phyloP scores from a whole-genome alignment of 108 stramenopile species.

The Stephanodiscus triporus region DNA sequence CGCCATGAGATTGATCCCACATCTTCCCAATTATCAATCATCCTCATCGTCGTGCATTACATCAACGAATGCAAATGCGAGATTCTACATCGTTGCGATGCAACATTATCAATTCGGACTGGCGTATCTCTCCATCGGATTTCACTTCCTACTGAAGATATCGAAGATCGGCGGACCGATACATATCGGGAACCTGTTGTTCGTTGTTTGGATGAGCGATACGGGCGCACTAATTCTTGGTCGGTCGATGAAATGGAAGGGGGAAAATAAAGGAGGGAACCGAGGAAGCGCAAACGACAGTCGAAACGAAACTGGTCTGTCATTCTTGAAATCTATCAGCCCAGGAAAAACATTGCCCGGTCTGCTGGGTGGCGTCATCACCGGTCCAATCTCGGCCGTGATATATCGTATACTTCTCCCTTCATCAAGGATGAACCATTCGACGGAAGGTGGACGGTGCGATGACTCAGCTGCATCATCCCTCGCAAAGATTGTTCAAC shows the following conservation, averaged over 20 bases:
- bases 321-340: constrained; percentile 39
- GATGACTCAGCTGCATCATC: constrained; percentile 1
- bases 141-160: constrained; percentile 58
- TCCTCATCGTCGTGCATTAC: constrained; percentile 5
- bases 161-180: constrained; percentile 41
- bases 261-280: constrained; percentile 3
- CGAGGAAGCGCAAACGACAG: background rate
- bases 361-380: constrained; percentile 34
- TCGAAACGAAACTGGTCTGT: constrained; percentile 9
- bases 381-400: constrained; percentile 38
- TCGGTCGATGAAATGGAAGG: constrained; percentile 29
- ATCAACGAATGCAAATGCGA: constrained; percentile 5
- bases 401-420: constrained; percentile 35
- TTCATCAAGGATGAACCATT: background rate
- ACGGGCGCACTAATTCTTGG: constrained; percentile 78
- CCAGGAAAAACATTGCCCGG: constrained; percentile 47
- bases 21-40: constrained; percentile 27
- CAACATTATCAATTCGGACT: constrained; percentile 68
- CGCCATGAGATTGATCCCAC: constrained; percentile 23
- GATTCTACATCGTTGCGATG: constrained; percentile 20
- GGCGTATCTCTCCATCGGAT: constrained; percentile 64
- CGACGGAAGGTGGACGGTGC: background rate
- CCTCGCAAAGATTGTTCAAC: constrained; percentile 1
- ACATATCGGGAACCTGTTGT: constrained; percentile 58
- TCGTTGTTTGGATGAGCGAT: constrained; percentile 85